Conservation (phyloP, 2,329 filamentous ascomycete genomes). For the Claviceps pusilla region DNA sequence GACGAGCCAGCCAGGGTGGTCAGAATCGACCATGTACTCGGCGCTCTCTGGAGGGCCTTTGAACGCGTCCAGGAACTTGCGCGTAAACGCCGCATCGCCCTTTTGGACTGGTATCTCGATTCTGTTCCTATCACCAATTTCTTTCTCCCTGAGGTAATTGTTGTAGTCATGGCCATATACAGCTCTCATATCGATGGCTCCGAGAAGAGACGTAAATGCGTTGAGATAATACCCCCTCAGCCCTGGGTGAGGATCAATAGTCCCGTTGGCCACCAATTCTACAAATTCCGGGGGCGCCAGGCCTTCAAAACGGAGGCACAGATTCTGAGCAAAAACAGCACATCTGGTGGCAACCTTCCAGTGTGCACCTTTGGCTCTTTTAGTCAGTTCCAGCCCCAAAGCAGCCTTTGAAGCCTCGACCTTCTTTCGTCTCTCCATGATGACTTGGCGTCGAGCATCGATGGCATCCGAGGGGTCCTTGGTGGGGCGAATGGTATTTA, state of each 20-base stretch:
- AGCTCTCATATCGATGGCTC: slow-evolving; percentile 74
- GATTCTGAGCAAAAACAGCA: slow-evolving; percentile 76
- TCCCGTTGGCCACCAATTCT: slow-evolving; percentile 64
- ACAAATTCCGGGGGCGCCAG: slow-evolving; percentile 72
- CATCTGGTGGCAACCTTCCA: slow-evolving; percentile 94
- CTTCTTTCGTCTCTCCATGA: slow-evolving; percentile 56
- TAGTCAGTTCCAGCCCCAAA: slow-evolving; percentile 67
- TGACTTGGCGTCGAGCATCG: slow-evolving; percentile 47
- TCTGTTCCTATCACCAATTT: slow-evolving; percentile 57
- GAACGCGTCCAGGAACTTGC: slow-evolving; percentile 64
- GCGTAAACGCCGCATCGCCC: slow-evolving; percentile 66
- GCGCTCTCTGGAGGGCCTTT: slow-evolving; percentile 49
- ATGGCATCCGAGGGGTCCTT: slow-evolving; percentile 50
- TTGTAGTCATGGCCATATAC: slow-evolving; percentile 75
- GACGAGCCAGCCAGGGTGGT: slow-evolving; percentile 90
- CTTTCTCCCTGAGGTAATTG: slow-evolving; percentile 70
- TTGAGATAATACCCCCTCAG: slow-evolving; percentile 69
- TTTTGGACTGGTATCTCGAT: slow-evolving; percentile 56
- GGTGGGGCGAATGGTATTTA: slow-evolving; percentile 56
- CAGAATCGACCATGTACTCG: slow-evolving; percentile 80
- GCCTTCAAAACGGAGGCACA: slow-evolving; percentile 81
- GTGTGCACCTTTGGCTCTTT: slow-evolving; percentile 63
- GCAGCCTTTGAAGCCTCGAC: slow-evolving; percentile 75
- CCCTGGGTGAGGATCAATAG: slow-evolving; percentile 81
- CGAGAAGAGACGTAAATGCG: slow-evolving; percentile 61